These are phyloP conservation scores for Aspergillus campestris DNA, from an alignment of 495 filamentous ascomycete genomes.

Conservation along the genomic window DNA sequence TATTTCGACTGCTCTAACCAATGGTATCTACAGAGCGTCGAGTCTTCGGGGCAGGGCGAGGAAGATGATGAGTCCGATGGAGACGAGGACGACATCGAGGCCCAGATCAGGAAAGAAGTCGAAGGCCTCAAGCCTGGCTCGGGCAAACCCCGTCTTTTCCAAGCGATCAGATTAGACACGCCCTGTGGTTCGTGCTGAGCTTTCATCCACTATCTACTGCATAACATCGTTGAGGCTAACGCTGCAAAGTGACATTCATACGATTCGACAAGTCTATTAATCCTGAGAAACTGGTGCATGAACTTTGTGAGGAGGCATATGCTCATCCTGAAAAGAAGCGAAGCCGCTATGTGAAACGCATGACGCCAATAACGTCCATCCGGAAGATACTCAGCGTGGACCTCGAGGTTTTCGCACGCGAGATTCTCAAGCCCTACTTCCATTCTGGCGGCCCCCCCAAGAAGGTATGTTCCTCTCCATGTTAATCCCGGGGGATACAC, in stretches of 20 bases:
- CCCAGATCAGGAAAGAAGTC: constrained; percentile 71
- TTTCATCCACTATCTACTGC: constrained; percentile 53
- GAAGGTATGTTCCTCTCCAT: constrained; percentile 33
- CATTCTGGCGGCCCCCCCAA: constrained; percentile 42
- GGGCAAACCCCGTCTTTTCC: constrained; percentile 44
- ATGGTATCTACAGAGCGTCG: constrained; percentile 14
- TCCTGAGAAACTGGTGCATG: constrained; percentile 68
- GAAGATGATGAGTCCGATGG: constrained; percentile 29
- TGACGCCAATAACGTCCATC: constrained; percentile 71
- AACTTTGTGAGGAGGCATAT: constrained; percentile 61
- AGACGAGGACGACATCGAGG: constrained; percentile 65
- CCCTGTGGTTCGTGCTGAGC: constrained; percentile 55
- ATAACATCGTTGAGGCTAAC: constrained; percentile 9
- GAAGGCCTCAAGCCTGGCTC: constrained; percentile 49
- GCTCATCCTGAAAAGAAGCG: constrained; percentile 44
- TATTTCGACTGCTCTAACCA: constrained; percentile 1
- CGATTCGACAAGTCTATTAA: constrained; percentile 57
- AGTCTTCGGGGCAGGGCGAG: constrained; percentile 17
- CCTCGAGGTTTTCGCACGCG: constrained; percentile 58
- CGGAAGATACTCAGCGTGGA: constrained; percentile 74
- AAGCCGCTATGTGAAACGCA: constrained; percentile 69
- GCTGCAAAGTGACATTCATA: constrained; percentile 31
- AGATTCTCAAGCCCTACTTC: constrained; percentile 68
- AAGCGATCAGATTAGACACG: constrained; percentile 59
- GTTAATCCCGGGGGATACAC: not conserved